Evolutionary conservation across 2,329 filamentous ascomycete species (phyloP).

Genomic region (Pseudocercospora cruenta): DNA sequence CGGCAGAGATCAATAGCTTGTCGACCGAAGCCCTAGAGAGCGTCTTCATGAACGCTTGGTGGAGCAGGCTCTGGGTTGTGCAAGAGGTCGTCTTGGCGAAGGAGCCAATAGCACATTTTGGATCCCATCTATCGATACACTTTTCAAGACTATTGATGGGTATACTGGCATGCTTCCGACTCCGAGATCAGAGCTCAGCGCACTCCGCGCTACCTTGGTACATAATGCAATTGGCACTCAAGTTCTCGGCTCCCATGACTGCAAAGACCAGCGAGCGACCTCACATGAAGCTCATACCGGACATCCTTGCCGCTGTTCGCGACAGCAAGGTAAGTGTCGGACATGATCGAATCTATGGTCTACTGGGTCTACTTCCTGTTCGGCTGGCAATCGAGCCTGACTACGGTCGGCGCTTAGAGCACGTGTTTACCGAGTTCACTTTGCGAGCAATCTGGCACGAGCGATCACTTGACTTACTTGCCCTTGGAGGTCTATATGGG

Average conservation of each 20-base stretch:
- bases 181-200: neutral
- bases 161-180: neutral
- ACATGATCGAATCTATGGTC: neutral
- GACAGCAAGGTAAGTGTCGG: neutral
- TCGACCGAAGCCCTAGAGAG: neutral
- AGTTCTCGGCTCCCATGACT: neutral
- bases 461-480: neutral
- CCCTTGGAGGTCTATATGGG: neutral
- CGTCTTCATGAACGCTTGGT: constrained; percentile 3
- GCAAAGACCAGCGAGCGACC: neutral
- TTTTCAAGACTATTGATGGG: constrained; percentile 1
- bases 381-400: neutral
- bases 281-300: constrained; percentile 3
- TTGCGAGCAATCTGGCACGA: constrained; percentile 2
- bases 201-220: neutral
- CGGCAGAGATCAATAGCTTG: neutral
- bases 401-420: neutral
- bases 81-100: neutral
- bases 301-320: neutral
- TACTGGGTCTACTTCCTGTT: neutral
- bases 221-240: constrained; percentile 1
- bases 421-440: neutral
- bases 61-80: neutral
- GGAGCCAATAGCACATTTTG: neutral
- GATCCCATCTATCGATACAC: neutral